Percentiles rank a stretch among this genome's conserved stretches.
Evolutionary conservation across 2,329 filamentous ascomycete species (phyloP).

Genomic region (Scorias spongiosa): DNA sequence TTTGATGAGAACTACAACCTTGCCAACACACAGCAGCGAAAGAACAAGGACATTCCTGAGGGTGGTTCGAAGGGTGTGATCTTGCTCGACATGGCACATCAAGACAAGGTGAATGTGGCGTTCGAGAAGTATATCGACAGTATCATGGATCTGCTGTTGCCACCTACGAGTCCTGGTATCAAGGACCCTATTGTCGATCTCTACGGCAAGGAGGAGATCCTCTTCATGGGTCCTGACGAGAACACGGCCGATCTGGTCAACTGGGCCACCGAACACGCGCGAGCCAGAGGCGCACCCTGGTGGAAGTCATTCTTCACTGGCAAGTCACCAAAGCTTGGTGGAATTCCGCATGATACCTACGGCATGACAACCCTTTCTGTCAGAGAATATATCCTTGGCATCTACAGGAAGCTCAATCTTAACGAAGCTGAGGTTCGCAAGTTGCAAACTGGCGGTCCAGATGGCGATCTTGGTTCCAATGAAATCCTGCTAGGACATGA

Average conservation of each 20-base stretch:
- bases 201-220: constrained; percentile 86
- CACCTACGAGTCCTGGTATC: constrained; percentile 83
- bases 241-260: constrained; percentile 95
- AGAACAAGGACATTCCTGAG: constrained; percentile 99
- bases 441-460: constrained; percentile 93
- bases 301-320: constrained; percentile 99
- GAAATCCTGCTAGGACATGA: constrained; percentile 93
- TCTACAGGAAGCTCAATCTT: constrained; percentile 89
- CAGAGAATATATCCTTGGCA: constrained; percentile 86
- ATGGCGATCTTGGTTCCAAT: constrained; percentile 93
- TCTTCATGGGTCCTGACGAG: constrained; percentile 98
- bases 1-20: constrained; percentile 99
- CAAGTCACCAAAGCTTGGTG: constrained; percentile 88
- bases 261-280: constrained; percentile 96
- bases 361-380: constrained; percentile 97
- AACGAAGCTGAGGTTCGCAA: constrained; percentile 76
- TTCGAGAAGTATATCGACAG: constrained; percentile 99
- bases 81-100: constrained; percentile 80
- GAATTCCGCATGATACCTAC: constrained; percentile 90
- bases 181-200: constrained; percentile 97
- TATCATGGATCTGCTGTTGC: constrained; percentile 85
- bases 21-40: constrained; percentile 95
- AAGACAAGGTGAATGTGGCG: constrained; percentile 79
- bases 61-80: constrained; percentile 97
- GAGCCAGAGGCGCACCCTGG: constrained; percentile 76